Percentiles rank a stretch among this genome's conserved stretches.
These are phyloP conservation scores for Cystofilobasidium bisporidii DNA, from an alignment of 768 basidiomycete genomes.

Conservation along the genomic window DNA sequence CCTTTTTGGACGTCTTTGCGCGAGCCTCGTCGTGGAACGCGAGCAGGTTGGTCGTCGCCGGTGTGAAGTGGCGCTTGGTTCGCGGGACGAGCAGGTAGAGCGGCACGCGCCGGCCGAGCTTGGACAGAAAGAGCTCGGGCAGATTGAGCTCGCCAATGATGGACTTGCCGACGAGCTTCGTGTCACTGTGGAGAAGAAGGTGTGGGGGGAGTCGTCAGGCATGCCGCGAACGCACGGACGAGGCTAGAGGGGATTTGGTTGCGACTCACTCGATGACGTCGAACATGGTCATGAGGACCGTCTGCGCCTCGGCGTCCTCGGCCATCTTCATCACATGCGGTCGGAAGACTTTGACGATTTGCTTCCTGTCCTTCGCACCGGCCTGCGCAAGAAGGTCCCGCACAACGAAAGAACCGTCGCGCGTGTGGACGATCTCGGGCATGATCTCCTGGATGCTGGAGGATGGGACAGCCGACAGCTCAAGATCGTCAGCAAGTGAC, in stretches of 20 bases:
- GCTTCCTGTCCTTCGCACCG: slow-evolving; percentile 85
- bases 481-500: background rate
- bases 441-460: slow-evolving; percentile 69
- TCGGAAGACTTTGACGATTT: slow-evolving; percentile 77
- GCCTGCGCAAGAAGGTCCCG: slow-evolving; percentile 76
- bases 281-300: slow-evolving; percentile 78
- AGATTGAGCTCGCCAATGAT: slow-evolving; percentile 50
- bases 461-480: background rate
- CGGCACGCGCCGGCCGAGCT: slow-evolving; percentile 62
- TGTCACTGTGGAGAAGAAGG: slow-evolving; percentile 77
- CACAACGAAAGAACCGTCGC: slow-evolving; percentile 75
- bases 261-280: slow-evolving; percentile 71
- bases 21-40: slow-evolving; percentile 63
- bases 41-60: slow-evolving; percentile 60
- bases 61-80: slow-evolving; percentile 76
- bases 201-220: too few species aligned
- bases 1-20: slow-evolving; percentile 76
- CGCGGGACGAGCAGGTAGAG: slow-evolving; percentile 76
- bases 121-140: slow-evolving; percentile 50
- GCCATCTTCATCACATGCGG: slow-evolving; percentile 84
- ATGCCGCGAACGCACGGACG: background rate
- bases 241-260: too few species aligned
- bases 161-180: slow-evolving; percentile 74
- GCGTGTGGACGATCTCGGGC: slow-evolving; percentile 89
- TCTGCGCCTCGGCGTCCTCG: slow-evolving; percentile 76